Base-by-base conservation (phyloP, 257 asterid species). In the Rauvolfia tetraphylla region DNA sequence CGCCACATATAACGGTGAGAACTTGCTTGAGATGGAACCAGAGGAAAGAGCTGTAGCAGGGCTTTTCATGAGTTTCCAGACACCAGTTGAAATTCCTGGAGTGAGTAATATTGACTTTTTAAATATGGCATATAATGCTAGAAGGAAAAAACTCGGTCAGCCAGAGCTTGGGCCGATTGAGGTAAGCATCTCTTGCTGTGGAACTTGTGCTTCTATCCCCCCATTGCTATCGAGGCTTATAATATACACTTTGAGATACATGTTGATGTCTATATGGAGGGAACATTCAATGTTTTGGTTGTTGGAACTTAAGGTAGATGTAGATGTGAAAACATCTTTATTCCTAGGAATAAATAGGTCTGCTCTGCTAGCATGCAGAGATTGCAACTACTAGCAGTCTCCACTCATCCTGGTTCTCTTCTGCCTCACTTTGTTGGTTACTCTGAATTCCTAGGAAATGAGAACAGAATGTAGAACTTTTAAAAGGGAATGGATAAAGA, bases 51-150 rank as follows among this genome's bases (percentile, higher is more conserved):
- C 99, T 79, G 72, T 85, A n/a, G 97, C 97, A 76, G 98, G 99
- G 79, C 85, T 95, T 80, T 95, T 95, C 81, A 88, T 95, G 98
- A 95, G 97, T 87, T 95, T 95, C 78, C 99, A 95, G 83, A 85
- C 97, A 68, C 99, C 99, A 38, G 92, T 95, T 80, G 99, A 86
- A 85, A 93, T 95, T 75, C 99, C 99, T 23, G 99, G 98, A 74
- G 97, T 93, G 53, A 88, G 98, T 86, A 95, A 95, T 87, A 93
- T 88, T 65, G 98, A 89, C 83, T 95, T 95, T 86, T 89, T 95
- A 85, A 90, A 89, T 71, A 95, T 95, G 99, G 97, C 99, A 44
- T 93, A 93, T 81, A 95, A 95, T 89, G 97, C 98, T 75, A 88
- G 82, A 68, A 86, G 89, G 79, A 87, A 85, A 81, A 93, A 93